Percentiles rank a stretch among this genome's conserved stretches.
These are phyloP conservation scores for Amanita polypyramis DNA, from an alignment of 768 basidiomycete genomes.

Conservation along the genomic window DNA sequence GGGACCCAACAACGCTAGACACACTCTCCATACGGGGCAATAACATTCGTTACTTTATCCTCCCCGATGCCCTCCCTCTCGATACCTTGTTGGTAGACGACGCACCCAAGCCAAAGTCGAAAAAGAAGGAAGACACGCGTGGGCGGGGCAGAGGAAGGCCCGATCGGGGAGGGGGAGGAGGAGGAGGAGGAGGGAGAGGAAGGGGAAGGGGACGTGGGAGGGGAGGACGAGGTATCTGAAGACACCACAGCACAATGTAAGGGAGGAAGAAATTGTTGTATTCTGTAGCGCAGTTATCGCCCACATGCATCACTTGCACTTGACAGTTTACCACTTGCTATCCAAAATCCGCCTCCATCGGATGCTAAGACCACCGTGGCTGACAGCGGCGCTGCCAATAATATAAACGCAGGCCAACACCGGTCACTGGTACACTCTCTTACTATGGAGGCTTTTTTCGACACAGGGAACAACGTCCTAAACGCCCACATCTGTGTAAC, in stretches of 20 bases:
- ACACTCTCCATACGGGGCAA: slow-evolving; percentile 92
- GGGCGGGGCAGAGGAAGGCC: slow-evolving; percentile 51
- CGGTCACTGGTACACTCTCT: neutral
- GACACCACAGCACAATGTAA: too few relatives aligned
- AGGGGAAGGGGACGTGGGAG: slow-evolving; percentile 24
- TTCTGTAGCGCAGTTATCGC: too few relatives aligned
- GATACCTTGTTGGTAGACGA: slow-evolving; percentile 97
- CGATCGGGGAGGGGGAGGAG: slow-evolving; percentile 36
- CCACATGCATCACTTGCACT: too few relatives aligned
- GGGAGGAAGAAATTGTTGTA: too few relatives aligned
- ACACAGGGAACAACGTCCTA: slow-evolving; percentile 39
- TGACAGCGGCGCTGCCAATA: too few relatives aligned
- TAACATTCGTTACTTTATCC: slow-evolving; percentile 92
- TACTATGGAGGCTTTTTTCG: slow-evolving; percentile 43
- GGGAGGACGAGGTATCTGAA: slow-evolving; percentile 2
- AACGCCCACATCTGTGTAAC: slow-evolving; percentile 30
- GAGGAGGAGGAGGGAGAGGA: slow-evolving; percentile 35
- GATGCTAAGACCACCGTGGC: too few relatives aligned
- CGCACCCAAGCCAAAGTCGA: slow-evolving; percentile 88
- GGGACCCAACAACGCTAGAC: slow-evolving; percentile 81
- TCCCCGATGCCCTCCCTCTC: slow-evolving; percentile 94
- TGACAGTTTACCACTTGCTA: too few relatives aligned
- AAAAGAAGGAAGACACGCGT: slow-evolving; percentile 78
- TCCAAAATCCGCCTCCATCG: too few relatives aligned
- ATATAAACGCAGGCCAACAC: too few relatives aligned